These are phyloP conservation scores for Trichophyton schoenleinii DNA, from an alignment of 2,329 filamentous ascomycete genomes.

Conservation along the genomic window DNA sequence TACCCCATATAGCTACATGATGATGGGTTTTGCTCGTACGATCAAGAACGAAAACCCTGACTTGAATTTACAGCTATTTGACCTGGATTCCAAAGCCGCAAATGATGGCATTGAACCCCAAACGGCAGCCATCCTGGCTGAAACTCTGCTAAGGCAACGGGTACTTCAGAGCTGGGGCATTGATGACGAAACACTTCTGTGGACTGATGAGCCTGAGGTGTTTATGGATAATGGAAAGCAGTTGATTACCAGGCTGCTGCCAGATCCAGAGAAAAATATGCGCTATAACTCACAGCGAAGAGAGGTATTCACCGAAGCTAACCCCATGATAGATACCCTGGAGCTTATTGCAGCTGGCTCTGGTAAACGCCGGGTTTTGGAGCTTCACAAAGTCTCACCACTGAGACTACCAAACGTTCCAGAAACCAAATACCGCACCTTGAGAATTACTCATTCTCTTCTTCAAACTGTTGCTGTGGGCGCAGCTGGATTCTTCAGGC, in stretches of 20 bases:
- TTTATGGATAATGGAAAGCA: not conserved
- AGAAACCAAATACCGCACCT: not conserved
- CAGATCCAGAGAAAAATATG: not conserved
- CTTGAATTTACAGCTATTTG: not conserved
- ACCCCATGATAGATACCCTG: not conserved
- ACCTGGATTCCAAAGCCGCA: not conserved
- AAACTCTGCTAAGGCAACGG: not conserved
- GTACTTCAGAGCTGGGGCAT: not conserved
- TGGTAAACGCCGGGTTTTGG: not conserved
- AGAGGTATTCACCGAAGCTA: not conserved
- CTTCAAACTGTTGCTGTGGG: not conserved
- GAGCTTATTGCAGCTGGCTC: not conserved
- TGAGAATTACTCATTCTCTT: not conserved
- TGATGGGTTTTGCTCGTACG: conserved; percentile 5
- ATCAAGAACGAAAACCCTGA: conserved; percentile 2
- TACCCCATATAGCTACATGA: conserved; percentile 3
- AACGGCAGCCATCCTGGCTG: not conserved
- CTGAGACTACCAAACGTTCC: not conserved
- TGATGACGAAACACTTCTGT: not conserved
- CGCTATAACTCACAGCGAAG: not conserved
- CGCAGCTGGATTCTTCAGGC: not conserved
- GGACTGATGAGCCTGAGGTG: not conserved
- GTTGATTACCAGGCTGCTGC: not conserved
- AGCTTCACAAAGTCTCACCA: not conserved
- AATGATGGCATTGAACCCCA: not conserved